Conservation (phyloP, 1,284 basidiomycete genomes). For the Irpex sp. region DNA sequence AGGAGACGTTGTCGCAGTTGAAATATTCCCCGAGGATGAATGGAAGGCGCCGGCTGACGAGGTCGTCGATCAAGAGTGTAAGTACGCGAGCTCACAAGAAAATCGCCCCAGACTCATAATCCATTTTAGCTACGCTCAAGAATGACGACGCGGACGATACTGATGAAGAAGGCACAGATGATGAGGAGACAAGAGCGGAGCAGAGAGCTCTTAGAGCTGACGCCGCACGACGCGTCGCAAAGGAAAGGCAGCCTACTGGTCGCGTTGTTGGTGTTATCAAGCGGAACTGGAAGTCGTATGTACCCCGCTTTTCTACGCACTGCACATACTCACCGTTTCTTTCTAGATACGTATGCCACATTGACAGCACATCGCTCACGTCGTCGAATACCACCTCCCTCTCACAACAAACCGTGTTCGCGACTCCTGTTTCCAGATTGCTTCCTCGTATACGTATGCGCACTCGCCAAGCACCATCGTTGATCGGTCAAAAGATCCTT, state of each 20-base stretch:
- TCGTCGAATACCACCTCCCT: constrained; percentile 78
- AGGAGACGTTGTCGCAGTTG: constrained; percentile 91
- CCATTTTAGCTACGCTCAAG: constrained; percentile 65
- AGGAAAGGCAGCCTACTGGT: constrained; percentile 86
- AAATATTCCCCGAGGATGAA: constrained; percentile 83
- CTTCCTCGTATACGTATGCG: constrained; percentile 93
- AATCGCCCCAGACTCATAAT: not conserved
- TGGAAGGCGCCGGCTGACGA: constrained; percentile 95
- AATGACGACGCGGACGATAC: constrained; percentile 89
- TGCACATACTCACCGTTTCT: not conserved
- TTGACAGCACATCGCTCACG: constrained; percentile 86
- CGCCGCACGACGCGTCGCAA: constrained; percentile 33
- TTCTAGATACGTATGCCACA: constrained; percentile 88
- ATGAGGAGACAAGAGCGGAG: constrained; percentile 49
- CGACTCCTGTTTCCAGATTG: constrained; percentile 88
- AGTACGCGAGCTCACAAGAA: constrained; percentile 21
- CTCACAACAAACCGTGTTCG: constrained; percentile 91
- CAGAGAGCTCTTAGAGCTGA: constrained; percentile 41
- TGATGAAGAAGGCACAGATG: constrained; percentile 50
- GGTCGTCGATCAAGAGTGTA: constrained; percentile 90
- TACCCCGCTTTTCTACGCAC: constrained; percentile 2
- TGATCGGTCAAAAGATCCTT: constrained; percentile 93
- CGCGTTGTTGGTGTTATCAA: constrained; percentile 90
- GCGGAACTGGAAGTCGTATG: constrained; percentile 89
- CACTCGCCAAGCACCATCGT: constrained; percentile 88